Base-by-base conservation (phyloP, 331 rosid species). In the Telfairia occidentalis region DNA sequence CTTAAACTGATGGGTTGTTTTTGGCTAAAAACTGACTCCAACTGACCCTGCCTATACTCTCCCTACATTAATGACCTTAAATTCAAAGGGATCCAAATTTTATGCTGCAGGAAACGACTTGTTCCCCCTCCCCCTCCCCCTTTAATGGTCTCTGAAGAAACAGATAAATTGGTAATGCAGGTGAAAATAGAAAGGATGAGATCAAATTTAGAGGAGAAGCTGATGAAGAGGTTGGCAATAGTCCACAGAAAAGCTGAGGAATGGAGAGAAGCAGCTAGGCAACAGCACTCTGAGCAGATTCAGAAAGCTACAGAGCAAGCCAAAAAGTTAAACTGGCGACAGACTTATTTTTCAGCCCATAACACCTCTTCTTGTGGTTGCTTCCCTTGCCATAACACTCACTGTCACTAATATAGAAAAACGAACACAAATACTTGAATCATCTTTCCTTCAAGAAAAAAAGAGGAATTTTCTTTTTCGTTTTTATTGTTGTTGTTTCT, bases 241-340 rank as follows among this genome's bases (percentile, higher is more conserved):
- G 99, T 92, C 67, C 91, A 90, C 65, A 84, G 96, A 82, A 95
- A 92, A 85, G 96, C 97, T 1, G 96, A 92, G 77, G 99, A 95
- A 59, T 79, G 87, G 93, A 87, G 94, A 74, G 92, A 71, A 78
- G 77, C 82, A 43, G 99, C 97, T 0, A 81, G 84, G 81, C 86
- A 87, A n/a, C 92, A 89, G 49, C 99, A 92, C 76, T 59, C 83
- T 26, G 97, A 92, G 54, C 97, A 89, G 73, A 85, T 87, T 26
- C 84, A 84, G 52, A 92, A 84, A 80, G 84, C 87, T 32, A 69
- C 85, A 19, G 86, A 84, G 59, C 87, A 89, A 60, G 88, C 87
- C 45, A 87, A 80, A 50, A 90, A 92, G 83, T 84, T 80, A 40
- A 88, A 77, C 63, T 61, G 73, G 48, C 82, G 85, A 37, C 81